Evolutionary conservation across 805 yeast genomes (phyloP), one percentile per base, ranked within the genome.

Genomic region (Ogataea ganodermae): DNA sequence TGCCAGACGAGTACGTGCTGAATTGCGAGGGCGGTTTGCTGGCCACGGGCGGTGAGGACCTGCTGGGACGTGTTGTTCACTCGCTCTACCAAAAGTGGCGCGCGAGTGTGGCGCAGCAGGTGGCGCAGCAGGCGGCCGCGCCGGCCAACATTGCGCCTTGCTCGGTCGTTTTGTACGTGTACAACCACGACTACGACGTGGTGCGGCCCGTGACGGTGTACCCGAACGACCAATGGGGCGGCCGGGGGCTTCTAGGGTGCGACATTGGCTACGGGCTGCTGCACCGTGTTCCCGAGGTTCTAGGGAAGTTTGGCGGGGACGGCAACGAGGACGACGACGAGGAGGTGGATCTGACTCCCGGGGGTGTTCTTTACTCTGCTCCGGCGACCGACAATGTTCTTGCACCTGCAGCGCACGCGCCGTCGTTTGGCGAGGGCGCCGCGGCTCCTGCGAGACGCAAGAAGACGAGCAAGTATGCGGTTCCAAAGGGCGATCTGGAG

Each of bases 201-300:
- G 83, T 89, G 32, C 77, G 99, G 57, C 96, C 96, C 0, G 91
- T 92, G 3, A 82, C 87, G 0, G 88, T 91, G n/a, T 72, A 78
- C 45, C 86, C 89, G 2, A 70, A 76, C n/a, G 75, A 76, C n/a
- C 65, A 70, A 14, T 87, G 94, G 89, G 89, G 90, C n/a, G 89
- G 91, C 13, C 77, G 72, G 53, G 96, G 96, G 1, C 72, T 89
- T 30, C 69, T 92, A 30, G 99, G 99, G 2, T 90, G 97, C 68
- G 96, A 91, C 54, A 95, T 92, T 16, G 98, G 97, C 0, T 91
- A 90, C 59, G 99, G 99, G 0, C 74, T 86, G 43, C 70, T 92
- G 42, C 98, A 92, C 62, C 53, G 59, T 30, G 48, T 65, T n/a
- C 97, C 98, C 1, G 80, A 81, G 48, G 85, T 81, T 4, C 61